These are phyloP conservation scores for Petunia hybrid DNA, from an alignment of 305 asterid species.

Conservation along the genomic window DNA sequence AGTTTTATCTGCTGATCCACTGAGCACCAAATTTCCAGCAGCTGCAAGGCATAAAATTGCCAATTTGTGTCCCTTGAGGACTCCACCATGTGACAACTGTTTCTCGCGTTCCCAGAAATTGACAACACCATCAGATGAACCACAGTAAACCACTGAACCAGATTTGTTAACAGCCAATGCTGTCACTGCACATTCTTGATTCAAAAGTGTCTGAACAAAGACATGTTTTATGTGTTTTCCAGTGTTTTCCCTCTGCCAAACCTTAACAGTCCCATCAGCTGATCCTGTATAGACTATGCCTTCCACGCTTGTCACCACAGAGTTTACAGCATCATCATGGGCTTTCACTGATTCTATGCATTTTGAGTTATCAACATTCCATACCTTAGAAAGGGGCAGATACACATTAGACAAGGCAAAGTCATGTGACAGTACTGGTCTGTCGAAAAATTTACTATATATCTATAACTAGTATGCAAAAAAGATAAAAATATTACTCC, in stretches of 20 bases:
- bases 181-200: conserved; percentile 67
- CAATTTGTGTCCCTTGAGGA: conserved; percentile 61
- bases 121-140: conserved; percentile 69
- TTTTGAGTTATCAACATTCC: conserved; percentile 52
- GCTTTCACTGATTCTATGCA: conserved; percentile 69
- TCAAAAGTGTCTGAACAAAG: conserved; percentile 43
- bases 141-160: conserved; percentile 60
- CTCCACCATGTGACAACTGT: conserved; percentile 58
- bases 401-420: neutral
- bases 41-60: conserved; percentile 70
- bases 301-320: conserved; percentile 47
- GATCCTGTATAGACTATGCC: conserved; percentile 68
- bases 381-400: conserved; percentile 39
- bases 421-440: too few relatives aligned
- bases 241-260: conserved; percentile 51
- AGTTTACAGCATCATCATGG: conserved; percentile 75
- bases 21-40: conserved; percentile 57
- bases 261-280: conserved; percentile 70
- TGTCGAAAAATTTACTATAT: too few relatives aligned
- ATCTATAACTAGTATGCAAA: too few relatives aligned
- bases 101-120: conserved; percentile 61
- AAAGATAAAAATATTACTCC: too few relatives aligned
- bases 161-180: conserved; percentile 55
- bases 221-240: conserved; percentile 47
- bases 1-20: conserved; percentile 73